Conservation (phyloP, 352 stramenopile genomes). For the Globisporangium nunn region DNA sequence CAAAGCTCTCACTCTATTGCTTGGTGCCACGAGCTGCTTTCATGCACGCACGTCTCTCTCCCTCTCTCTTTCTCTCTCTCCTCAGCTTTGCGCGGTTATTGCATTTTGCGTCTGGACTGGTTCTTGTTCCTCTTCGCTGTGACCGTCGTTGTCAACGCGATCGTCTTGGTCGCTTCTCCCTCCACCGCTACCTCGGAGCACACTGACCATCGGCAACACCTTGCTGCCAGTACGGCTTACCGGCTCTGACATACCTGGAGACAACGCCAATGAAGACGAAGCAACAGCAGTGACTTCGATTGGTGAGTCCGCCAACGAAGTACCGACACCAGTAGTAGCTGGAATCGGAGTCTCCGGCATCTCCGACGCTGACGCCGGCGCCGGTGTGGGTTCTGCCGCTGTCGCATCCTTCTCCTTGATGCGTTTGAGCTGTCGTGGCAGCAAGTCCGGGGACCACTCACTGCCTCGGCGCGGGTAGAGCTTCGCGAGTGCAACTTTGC, state of each 20-base stretch:
- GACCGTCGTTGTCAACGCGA: not conserved
- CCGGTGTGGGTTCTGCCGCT: not conserved
- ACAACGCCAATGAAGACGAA: not conserved
- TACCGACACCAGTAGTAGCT: not conserved
- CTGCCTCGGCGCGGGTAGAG: constrained; percentile 49
- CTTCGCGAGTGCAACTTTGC: constrained; percentile 62
- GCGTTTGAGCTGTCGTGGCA: constrained; percentile 53
- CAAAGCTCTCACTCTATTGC: not conserved
- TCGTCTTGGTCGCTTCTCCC: not conserved
- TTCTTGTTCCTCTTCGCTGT: not conserved
- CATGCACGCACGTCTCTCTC: not conserved
- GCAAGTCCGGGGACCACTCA: constrained; percentile 64
- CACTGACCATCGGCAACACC: not conserved
- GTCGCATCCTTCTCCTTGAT: constrained; percentile 25
- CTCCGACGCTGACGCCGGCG: not conserved
- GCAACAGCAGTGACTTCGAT: too few relatives aligned
- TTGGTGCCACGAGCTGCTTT: too few relatives aligned
- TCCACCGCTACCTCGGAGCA: not conserved
- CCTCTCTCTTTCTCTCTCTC: not conserved
- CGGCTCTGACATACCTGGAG: not conserved
- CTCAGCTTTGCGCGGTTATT: not conserved
- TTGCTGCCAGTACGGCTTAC: not conserved
- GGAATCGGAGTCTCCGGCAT: not conserved
- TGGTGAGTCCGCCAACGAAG: not conserved
- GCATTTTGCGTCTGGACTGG: too few relatives aligned